Base-by-base conservation (phyloP, 768 basidiomycete genomes). In the Sporobolomyces phaffii region DNA sequence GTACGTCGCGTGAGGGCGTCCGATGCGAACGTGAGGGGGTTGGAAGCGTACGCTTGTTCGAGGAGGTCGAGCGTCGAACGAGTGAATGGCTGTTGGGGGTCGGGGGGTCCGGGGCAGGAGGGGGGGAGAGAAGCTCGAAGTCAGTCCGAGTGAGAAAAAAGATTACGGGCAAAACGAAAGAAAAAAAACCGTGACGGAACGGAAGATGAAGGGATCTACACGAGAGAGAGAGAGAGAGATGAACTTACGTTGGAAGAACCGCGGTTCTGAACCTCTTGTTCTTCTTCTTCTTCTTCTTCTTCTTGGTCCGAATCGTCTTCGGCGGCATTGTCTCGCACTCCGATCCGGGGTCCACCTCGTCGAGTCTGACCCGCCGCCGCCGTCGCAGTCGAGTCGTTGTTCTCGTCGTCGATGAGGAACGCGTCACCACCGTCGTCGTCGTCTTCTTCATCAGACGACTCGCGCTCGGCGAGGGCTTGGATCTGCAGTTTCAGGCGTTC, bases 401-500 rank as follows among this genome's bases (percentile, higher is more conserved):
- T 22, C 31, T 33, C 5, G 3, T 50, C 60, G 13, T 57, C 60
- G 3, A 51, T 61, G 24, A 68, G 31, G 48, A 62, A 67, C 34
- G 60, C 65, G 15, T 85, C 86, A n/a, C 86, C 43, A 38, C 38
- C 10, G 38, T 83, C 82, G 50, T 83, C 84, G 43, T 58, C 43
- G 2, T 34, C 56, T 2, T 68, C 66, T 20, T 62, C 60, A 24
- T 68, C 66, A 0, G 47, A 51, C n/a, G 82, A 81, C 41, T 86
- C 82, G 22, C 81, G 84, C 73, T 91, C 87, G 0, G 84, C 86
- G 6, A 87, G 82, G 31, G 89, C 83, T 18, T 92, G 80, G 72
- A 92, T 92, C 60, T 88, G 86, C 2, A 84, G 84, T 74, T 93
- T 91, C 84, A 92, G 87, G 70, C 86, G 79, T 45, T 86, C 85